Base-by-base conservation (phyloP, 306 rosid genomes). In the Cicer bijugum region DNA sequence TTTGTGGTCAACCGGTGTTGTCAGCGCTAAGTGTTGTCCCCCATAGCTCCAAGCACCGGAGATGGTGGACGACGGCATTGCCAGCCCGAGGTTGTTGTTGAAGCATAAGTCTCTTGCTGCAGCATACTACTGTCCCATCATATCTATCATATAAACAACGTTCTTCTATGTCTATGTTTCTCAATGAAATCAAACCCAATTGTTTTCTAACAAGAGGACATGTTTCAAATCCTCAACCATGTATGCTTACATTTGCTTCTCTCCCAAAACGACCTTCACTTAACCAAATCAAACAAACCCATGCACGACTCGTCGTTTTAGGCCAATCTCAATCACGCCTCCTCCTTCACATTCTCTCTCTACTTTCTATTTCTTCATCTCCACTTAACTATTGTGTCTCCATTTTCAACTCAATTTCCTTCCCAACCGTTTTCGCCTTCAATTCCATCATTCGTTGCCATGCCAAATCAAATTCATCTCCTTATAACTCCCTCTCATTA, bases 401-500 rank as follows among this genome's bases (percentile, higher is more conserved):
- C 8, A 46, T 90, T 71, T 85, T 76, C 77, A 51, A 40, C n/a
- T 71, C 83, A 3, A 42, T 88, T 67, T 1, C 70, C 0, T 66
- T 0, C 77, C 93, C 92, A 0, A 45, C 74, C 33, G 77, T 89
- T 74, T 89, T 89, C 58, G 85, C 89, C 66, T 77, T 83, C 85
- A 92, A 92, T 76, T 77, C 88, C 82, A 71, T 85, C 81, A 86
- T 89, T 39, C 86, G 97, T 6, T 88, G 90, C 82, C 86, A 84
- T 9, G 79, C 90, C 8, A 87, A 85, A 64, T 78, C 82, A 46
- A 75, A 75, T 3, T 81, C 83, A 0, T 3, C 76, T 6, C 87
- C 89, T 14, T 59, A 9, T 5, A 46, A 57, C 5, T 84, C 91
- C 12, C 43, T 92, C 20, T 9, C 62, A 8, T 70, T 89, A 4